These are phyloP conservation scores for Pichia norvegensis DNA, from an alignment of 1,139 yeast genomes.

Conservation along the genomic window DNA sequence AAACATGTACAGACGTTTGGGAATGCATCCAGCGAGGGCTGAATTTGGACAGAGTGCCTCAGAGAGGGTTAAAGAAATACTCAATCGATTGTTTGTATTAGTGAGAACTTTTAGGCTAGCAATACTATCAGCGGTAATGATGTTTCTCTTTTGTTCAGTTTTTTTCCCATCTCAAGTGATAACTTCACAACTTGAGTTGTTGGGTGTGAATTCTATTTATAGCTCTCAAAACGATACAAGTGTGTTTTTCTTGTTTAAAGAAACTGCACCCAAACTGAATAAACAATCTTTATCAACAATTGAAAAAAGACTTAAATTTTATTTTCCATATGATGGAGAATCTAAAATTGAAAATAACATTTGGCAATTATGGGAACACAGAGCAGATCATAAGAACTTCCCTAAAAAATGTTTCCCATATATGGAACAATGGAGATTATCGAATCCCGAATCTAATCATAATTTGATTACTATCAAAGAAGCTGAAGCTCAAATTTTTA, in stretches of 20 bases:
- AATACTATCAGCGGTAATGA: constrained; percentile 2
- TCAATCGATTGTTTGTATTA: not conserved
- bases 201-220: constrained; percentile 4
- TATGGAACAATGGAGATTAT: constrained; percentile 45
- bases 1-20: constrained; percentile 1
- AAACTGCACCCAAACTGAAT: constrained; percentile 19
- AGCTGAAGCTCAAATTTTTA: constrained; percentile 47
- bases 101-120: not conserved
- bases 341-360: constrained; percentile 56
- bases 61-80: not conserved
- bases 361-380: constrained; percentile 94
- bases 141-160: constrained; percentile 3
- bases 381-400: constrained; percentile 46
- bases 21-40: not conserved
- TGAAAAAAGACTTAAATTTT: constrained; percentile 40
- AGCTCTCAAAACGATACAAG: constrained; percentile 6
- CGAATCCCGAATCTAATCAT: constrained; percentile 57
- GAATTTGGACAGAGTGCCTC: not conserved
- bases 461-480: constrained; percentile 54
- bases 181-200: constrained; percentile 6
- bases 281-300: constrained; percentile 21
- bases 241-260: constrained; percentile 4
- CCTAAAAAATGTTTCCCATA: constrained; percentile 41
- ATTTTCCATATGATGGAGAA: constrained; percentile 60
- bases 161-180: constrained; percentile 2